Evolutionary conservation across 345 rosid genomes (phyloP).

Genomic region (Boechera divaricarpa): DNA sequence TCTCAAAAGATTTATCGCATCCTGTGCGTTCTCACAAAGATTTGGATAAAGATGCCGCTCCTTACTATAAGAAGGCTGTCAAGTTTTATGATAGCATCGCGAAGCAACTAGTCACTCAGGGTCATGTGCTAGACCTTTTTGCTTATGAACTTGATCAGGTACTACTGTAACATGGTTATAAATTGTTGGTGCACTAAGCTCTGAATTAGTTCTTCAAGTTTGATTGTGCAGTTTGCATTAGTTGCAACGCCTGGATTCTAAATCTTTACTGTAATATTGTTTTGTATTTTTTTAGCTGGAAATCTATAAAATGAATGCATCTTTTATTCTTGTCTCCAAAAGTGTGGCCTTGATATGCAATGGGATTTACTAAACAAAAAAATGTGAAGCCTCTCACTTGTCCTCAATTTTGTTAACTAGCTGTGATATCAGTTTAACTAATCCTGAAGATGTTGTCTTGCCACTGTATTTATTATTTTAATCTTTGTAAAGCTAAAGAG

Average conservation of each 20-base stretch:
- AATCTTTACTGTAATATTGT: background rate
- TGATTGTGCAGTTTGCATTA: background rate
- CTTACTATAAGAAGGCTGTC: slow-evolving; percentile 70
- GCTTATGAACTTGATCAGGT: slow-evolving; percentile 24
- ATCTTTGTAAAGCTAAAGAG: background rate
- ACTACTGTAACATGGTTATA: background rate
- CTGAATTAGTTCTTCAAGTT: background rate
- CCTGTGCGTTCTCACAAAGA: slow-evolving; percentile 95
- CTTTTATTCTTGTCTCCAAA: background rate
- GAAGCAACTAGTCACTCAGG: slow-evolving; percentile 78
- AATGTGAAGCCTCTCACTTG: slow-evolving; percentile 7
- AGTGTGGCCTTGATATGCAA: background rate
- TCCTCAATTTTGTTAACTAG: slow-evolving; percentile 1
- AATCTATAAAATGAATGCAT: background rate
- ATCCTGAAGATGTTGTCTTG: background rate
- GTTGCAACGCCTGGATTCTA: background rate
- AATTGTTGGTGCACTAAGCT: background rate
- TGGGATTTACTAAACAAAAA: background rate
- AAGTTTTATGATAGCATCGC: slow-evolving; percentile 68
- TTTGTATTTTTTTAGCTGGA: background rate
- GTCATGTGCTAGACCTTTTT: slow-evolving; percentile 77
- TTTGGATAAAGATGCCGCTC: slow-evolving; percentile 77
- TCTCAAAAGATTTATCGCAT: slow-evolving; percentile 84
- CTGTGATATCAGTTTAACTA: background rate
- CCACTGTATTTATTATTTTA: background rate